Base-by-base conservation (phyloP, 148 eudicot genomes). In the Camellia japonica region DNA sequence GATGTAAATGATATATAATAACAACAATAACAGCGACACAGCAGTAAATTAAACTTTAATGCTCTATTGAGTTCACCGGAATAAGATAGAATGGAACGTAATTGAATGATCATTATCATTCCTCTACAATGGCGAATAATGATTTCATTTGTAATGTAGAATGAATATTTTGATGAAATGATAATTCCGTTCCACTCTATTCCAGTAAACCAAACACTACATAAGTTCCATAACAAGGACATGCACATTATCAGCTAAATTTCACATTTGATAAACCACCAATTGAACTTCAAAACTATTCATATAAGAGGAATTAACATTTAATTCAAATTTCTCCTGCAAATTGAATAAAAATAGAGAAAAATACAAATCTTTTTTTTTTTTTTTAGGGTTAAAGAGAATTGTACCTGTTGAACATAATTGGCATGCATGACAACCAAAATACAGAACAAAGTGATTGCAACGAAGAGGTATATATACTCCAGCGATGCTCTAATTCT, bases 371-470 rank as follows among this genome's bases (percentile, higher is more conserved):
- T 23, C 8, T 58, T 58, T 58, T 8, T 14, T 58, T 8, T 58
- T 58, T 58, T 58, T 9, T 58, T 58, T 11, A 4, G 5, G 23
- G 3, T 16, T 51, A 64, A n/a, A 12, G 7, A 2, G 63, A 13
- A 4, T 61, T 20, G 49, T 65, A 93, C 98, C 98, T 95, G 98
- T 75, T 93, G 98, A 80, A 95, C 98, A 73, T 89, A 95, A 87
- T 93, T 95, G 74, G 98, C 97, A 91, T 95, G 97, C 98, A 95
- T 91, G 71, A 95, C 97, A 82, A 95, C 97, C 71, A 95, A 96
- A 38, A 93, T 91, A 71, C 88, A 87, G 86, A 95, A 95, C 79
- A 93, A 82, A 78, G 97, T 90, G 78, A 95, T 79, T 43, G 98
- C 98, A 5, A 87, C 68, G 81, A 92, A 85, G 23, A 95, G 90